These are phyloP conservation scores for Sporopachydermia lactativora DNA, from an alignment of 805 yeast genomes.

Conservation along the genomic window DNA sequence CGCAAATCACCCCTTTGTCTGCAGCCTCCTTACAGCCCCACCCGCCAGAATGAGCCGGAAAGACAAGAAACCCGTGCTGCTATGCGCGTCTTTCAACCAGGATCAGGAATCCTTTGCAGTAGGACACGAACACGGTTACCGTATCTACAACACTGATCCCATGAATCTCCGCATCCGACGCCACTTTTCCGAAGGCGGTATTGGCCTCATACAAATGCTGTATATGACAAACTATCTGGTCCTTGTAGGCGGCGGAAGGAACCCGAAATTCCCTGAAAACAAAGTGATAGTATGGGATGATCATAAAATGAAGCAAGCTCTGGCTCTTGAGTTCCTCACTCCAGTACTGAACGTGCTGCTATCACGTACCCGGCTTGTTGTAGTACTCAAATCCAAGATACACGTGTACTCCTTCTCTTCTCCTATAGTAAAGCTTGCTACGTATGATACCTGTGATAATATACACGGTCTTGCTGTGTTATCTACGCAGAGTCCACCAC, in stretches of 20 bases:
- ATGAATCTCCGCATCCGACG: conserved; percentile 50
- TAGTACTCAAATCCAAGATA: conserved; percentile 52
- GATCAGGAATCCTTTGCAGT: conserved; percentile 84
- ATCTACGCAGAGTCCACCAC: conserved; percentile 14
- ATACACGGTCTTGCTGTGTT: conserved; percentile 51
- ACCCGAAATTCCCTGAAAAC: conserved; percentile 66
- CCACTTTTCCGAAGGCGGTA: conserved; percentile 37
- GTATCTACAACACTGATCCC: conserved; percentile 81
- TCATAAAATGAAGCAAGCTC: conserved; percentile 56
- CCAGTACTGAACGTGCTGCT: conserved; percentile 63
- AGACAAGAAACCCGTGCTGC: conserved; percentile 22
- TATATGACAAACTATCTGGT: conserved; percentile 86
- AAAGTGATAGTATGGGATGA: conserved; percentile 90
- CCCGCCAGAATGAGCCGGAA: neutral
- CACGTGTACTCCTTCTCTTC: conserved; percentile 69
- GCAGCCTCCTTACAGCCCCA: neutral
- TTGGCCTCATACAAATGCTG: conserved; percentile 69
- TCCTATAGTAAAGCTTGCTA: conserved; percentile 53
- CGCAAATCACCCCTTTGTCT: neutral
- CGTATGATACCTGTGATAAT: conserved; percentile 53
- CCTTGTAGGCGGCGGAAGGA: conserved; percentile 77
- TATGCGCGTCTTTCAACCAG: conserved; percentile 67
- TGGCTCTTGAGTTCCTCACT: conserved; percentile 60
- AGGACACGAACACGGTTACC: conserved; percentile 68
- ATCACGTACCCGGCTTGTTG: conserved; percentile 63